Base-by-base conservation (phyloP, 352 stramenopile genomes). In the Blastocystis sp. region DNA sequence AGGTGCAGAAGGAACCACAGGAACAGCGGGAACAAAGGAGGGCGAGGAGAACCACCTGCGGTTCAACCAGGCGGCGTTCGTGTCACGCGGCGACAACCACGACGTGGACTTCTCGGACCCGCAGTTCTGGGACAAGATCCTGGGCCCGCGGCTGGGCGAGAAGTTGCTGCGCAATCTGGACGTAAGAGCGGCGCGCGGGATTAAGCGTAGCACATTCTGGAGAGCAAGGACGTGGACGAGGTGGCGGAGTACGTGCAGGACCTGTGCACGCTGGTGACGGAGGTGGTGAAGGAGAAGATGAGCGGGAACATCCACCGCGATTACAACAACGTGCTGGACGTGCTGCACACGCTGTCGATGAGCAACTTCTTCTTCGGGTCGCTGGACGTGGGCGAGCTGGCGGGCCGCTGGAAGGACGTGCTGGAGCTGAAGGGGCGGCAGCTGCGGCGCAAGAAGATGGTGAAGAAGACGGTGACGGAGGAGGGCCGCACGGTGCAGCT, bases 81-180 rank as follows among this genome's bases (percentile, higher is more conserved):
- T 90, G 17, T 56, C 88, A 1, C 77, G 70, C 14, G 89, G 89
- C 2, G 71, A 71, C 91, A n/a, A 96, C 92, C 1, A 94, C 91
- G 94, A 98, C 87, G 93, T 98, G 17, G 94, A 98, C 89, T 93
- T 99, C 28, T 94, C 98, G 79, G 97, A 99, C 90, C 97, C 97
- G 0, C 92, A 98, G 79, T 99, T 99, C 84, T 99, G 97, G 97
- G 97, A 98, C 81, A 99, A 99, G 90, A 95, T 98, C 0, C 93
- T 97, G 7, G 94, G 94, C 59, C 78, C 78, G 2, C 64, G 67
- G 21, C 92, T 91, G 62, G 93, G 94, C 5, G 93, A 96, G 62
- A 88, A 93, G 79, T 89, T 96, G 41, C 94, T 95, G 91, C 93
- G 92, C 9, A 94, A 95, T 77, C 92, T 96, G 3, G 93, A 95